Evolutionary conservation across 2,329 filamentous ascomycete genomes (phyloP).

Genomic region (Ceratocystis smalleyi): DNA sequence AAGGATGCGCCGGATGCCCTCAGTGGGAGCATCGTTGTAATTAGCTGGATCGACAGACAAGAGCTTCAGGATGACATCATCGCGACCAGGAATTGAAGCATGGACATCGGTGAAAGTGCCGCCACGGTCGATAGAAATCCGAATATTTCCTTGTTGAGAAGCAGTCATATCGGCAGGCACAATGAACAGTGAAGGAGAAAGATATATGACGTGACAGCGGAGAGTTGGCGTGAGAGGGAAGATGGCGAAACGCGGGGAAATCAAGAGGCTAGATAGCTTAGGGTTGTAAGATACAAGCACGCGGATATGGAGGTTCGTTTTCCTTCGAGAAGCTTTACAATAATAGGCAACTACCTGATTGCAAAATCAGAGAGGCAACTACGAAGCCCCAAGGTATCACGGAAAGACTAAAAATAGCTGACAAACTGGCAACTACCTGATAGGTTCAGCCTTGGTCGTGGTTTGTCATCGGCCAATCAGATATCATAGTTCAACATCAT

Average conservation of each 20-base stretch:
- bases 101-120: slow-evolving; percentile 91
- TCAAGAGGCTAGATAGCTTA: background rate
- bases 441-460: background rate
- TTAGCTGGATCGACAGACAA: slow-evolving; percentile 81
- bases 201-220: background rate
- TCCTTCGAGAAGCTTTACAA: background rate
- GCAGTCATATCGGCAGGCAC: background rate
- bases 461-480: background rate
- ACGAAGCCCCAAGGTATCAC: no score
- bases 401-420: background rate
- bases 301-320: background rate
- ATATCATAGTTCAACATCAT: background rate
- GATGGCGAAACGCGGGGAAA: background rate
- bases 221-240: background rate
- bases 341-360: background rate
- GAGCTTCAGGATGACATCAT: slow-evolving; percentile 74
- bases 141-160: slow-evolving; percentile 36
- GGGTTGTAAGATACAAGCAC: background rate
- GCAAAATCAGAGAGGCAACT: no score
- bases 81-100: slow-evolving; percentile 54
- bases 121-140: slow-evolving; percentile 64
- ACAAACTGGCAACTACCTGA: background rate
- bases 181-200: no score
- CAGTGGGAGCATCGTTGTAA: slow-evolving; percentile 78
- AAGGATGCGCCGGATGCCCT: slow-evolving; percentile 77